Evolutionary conservation across 495 filamentous ascomycete species (phyloP), one percentile per base, ranked within the genome.

Genomic region (Penicillium taxi): DNA sequence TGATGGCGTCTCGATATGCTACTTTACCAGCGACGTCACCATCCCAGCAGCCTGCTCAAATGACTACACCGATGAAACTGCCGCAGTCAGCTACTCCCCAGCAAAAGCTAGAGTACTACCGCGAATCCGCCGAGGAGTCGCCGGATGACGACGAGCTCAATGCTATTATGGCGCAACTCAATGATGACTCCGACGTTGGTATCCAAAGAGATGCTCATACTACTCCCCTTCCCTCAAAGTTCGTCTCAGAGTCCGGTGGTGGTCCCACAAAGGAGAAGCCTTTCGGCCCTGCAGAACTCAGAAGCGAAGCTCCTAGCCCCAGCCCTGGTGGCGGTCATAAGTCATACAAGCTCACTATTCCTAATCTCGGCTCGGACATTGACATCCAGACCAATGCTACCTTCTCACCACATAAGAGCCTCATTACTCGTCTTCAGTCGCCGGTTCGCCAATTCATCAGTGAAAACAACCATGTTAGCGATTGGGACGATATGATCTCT

Each of bases 401-500:
- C n/a, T 60, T 57, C 39, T 64, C 64, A 26, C 63, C 64, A n/a
- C 55, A 61, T 11, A 63, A 57, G 41, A 54, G 52, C 31, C 42
- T 64, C 17, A 48, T 47, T 18, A 62, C 62, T 20, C 52, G 52
- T 26, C 48, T 69, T 27, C 69, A 77, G 11, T 77, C 77, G 1
- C 67, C 74, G 20, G 61, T 85, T 21, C 78, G 81, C 34, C 75
- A 76, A 35, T 68, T 90, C 26, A 77, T 84, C 43, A 78, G 70
- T 26, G 68, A 75, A 13, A 66, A 83, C 39, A 59, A 79, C 9
- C 81, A 83, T 25, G 69, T 77, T 43, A 94, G 85, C 44, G 89
- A 96, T 52, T 96, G 91, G 91, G 83, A 90, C 46, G 84, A 85
- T 55, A 78, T 81, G 35, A 75, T 95, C 41, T 86, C 81, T 17